phyloP scores from a whole-genome alignment of 768 basidiomycete species.

The Tulasnella sp. region DNA sequence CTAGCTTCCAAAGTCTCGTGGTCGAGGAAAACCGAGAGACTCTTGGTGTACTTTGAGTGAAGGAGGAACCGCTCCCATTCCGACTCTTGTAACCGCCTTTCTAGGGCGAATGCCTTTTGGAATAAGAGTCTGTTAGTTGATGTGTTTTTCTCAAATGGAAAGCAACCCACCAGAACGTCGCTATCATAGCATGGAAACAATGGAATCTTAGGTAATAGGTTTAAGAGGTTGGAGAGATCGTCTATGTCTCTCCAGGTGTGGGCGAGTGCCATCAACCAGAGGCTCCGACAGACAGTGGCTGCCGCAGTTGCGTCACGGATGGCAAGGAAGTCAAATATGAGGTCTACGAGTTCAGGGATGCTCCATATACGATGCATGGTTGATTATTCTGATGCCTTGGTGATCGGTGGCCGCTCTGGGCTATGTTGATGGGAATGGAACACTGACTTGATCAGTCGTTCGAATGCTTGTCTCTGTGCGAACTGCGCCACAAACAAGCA shows the following conservation, averaged over 20 bases:
- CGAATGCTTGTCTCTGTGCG: too few relatives aligned
- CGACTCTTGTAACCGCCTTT: not conserved
- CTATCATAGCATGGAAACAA: too few relatives aligned
- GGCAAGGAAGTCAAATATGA: not conserved
- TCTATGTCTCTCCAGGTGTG: not conserved
- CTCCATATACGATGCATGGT: not conserved
- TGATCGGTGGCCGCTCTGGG: too few relatives aligned
- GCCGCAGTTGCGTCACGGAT: not conserved
- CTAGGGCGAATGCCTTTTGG: not conserved
- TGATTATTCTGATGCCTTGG: too few relatives aligned
- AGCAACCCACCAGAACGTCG: too few relatives aligned
- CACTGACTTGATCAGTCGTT: too few relatives aligned
- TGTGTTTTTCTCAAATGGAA: too few relatives aligned
- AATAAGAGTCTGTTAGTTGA: not conserved
- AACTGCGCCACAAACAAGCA: too few relatives aligned
- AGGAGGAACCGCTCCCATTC: not conserved
- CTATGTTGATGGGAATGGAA: too few relatives aligned
- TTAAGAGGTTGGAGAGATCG: not conserved
- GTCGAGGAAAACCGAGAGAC: not conserved
- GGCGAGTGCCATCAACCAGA: not conserved
- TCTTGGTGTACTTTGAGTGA: not conserved
- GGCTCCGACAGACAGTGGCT: not conserved
- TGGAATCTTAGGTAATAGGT: too few relatives aligned
- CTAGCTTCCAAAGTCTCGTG: not conserved
- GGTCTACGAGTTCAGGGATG: not conserved